Evolutionary conservation across 1,284 basidiomycete genomes (phyloP).

Genomic region (Cutaneotrichosporon spelunceum): DNA sequence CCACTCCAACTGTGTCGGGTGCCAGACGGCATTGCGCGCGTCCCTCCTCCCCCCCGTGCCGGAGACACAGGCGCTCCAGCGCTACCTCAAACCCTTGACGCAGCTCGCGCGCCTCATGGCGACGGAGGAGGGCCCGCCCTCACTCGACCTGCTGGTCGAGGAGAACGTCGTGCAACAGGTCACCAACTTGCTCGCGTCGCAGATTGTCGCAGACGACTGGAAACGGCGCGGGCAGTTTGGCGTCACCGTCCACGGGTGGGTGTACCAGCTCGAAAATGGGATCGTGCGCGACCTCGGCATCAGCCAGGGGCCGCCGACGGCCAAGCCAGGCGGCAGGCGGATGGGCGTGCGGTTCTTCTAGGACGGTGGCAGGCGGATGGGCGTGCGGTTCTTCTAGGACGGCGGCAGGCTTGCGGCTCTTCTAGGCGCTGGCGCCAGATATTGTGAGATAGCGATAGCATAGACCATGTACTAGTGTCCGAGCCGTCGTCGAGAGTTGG

Average conservation of each 20-base stretch:
- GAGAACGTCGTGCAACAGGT: constrained; percentile 47
- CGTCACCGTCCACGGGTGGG: constrained; percentile 48
- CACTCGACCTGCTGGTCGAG: constrained; percentile 44
- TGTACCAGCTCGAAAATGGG: constrained; percentile 49
- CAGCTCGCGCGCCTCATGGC: constrained; percentile 36
- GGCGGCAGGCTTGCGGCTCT: background rate
- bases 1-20: constrained; percentile 50
- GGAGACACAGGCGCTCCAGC: constrained; percentile 41
- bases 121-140: constrained; percentile 40
- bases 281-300: constrained; percentile 45
- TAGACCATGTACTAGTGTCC: constrained; percentile 3
- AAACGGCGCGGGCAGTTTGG: constrained; percentile 40
- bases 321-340: constrained; percentile 19
- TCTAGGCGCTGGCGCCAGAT: background rate
- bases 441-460: background rate
- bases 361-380: constrained; percentile 2
- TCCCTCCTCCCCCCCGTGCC: constrained; percentile 36
- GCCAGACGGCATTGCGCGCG: constrained; percentile 44
- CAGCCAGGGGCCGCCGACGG: constrained; percentile 43
- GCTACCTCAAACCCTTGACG: constrained; percentile 42
- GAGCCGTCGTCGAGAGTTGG: background rate
- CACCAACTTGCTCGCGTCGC: constrained; percentile 39
- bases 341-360: constrained; percentile 17
- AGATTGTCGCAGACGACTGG: constrained; percentile 45
- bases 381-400: constrained; percentile 13